Percentiles rank a stretch among this genome's conserved stretches.
phyloP scores from a whole-genome alignment of 495 filamentous ascomycete species.

The Neurospora sp. region DNA sequence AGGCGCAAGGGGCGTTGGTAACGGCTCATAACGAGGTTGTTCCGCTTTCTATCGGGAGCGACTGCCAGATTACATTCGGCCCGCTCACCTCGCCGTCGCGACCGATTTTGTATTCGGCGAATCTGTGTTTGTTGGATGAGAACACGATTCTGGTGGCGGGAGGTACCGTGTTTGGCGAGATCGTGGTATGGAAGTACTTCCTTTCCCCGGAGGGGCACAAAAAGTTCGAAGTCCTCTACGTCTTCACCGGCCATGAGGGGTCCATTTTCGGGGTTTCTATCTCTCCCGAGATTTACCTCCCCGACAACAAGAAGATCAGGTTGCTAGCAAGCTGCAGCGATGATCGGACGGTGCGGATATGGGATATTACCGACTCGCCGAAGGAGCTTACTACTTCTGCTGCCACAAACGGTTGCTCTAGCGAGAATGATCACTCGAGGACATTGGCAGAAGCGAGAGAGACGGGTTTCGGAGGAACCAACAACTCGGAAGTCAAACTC shows the following conservation, averaged over 20 bases:
- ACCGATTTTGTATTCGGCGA: conserved; percentile 81
- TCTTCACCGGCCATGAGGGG: conserved; percentile 84
- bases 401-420: not conserved
- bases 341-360: conserved; percentile 81
- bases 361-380: conserved; percentile 55
- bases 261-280: conserved; percentile 85
- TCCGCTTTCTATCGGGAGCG: conserved; percentile 13
- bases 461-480: conserved; percentile 35
- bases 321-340: conserved; percentile 89
- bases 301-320: conserved; percentile 32
- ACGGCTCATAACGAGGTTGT: conserved; percentile 78
- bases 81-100: conserved; percentile 57
- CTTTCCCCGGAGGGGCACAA: no score
- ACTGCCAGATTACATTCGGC: conserved; percentile 13
- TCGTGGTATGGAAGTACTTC: conserved; percentile 87
- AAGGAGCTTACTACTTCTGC: not conserved
- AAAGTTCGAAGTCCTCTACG: conserved; percentile 48
- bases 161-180: conserved; percentile 89
- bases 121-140: conserved; percentile 49
- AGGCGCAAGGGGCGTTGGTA: conserved; percentile 39
- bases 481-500: conserved; percentile 16
- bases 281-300: conserved; percentile 44
- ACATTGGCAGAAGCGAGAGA: conserved; percentile 28
- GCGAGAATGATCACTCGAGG: not conserved
- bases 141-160: conserved; percentile 60